A percentile compares a stretch with the other conserved stretches of the same genome.
Evolutionary conservation across 2,329 filamentous ascomycete genomes (phyloP).

Genomic region (Botrytis pseudocinerea): DNA sequence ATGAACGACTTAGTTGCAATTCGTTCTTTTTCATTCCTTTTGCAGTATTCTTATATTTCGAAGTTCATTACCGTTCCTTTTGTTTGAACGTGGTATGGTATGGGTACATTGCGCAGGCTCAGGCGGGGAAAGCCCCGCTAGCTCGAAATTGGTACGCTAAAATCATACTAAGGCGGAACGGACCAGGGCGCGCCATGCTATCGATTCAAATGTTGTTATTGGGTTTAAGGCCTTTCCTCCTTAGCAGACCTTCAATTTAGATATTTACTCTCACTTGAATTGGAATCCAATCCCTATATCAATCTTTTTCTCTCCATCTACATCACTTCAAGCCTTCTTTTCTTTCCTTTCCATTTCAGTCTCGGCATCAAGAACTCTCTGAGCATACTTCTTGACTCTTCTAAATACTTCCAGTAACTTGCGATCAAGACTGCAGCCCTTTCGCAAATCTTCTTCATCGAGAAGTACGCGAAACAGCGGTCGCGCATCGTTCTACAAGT

Average conservation of each 20-base stretch:
- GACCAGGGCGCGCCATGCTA: constrained; percentile 7
- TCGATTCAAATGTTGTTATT: constrained; percentile 10
- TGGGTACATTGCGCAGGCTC: constrained; percentile 1
- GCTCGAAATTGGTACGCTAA: constrained; percentile 3
- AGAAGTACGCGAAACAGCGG: background rate
- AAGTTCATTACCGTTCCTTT: background rate
- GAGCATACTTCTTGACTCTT: background rate
- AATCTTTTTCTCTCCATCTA: background rate
- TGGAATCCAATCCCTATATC: background rate
- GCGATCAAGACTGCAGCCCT: background rate
- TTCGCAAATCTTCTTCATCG: constrained; percentile 8
- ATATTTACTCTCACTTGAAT: background rate
- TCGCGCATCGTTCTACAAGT: background rate
- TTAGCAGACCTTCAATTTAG: background rate
- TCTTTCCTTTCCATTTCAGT: background rate
- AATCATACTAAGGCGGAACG: constrained; percentile 7
- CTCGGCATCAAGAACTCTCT: background rate
- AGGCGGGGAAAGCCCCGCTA: constrained; percentile 13
- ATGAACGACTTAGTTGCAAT: background rate
- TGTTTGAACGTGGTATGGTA: constrained; percentile 9
- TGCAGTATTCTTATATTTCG: constrained; percentile 1
- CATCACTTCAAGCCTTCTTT: background rate
- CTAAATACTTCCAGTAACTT: background rate
- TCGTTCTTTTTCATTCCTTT: constrained; percentile 8
- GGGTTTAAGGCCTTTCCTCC: background rate